A percentile compares a stretch with the other conserved stretches of the same genome.
phyloP scores from a whole-genome alignment of 768 basidiomycete genomes.

The Dioszegia aurantiaca region DNA sequence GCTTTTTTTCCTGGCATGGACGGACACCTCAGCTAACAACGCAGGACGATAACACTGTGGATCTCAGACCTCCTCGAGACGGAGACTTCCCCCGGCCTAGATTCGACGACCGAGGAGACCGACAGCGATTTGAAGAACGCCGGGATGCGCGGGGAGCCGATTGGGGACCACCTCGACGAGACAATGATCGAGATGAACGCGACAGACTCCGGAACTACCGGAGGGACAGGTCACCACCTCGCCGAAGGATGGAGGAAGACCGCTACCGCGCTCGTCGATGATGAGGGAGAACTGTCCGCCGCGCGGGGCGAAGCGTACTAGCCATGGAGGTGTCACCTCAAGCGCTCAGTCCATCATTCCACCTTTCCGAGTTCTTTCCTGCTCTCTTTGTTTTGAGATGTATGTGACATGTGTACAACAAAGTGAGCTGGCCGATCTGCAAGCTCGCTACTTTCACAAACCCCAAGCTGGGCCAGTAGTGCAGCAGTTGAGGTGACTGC shows the following conservation, averaged over 20 bases:
- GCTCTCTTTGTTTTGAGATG: too few species aligned
- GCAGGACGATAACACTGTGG: constrained; percentile 12
- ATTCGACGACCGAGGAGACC: constrained; percentile 33
- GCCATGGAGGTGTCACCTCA: too few species aligned
- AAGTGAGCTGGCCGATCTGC: too few species aligned
- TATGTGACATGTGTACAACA: too few species aligned
- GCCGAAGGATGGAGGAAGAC: constrained; percentile 14
- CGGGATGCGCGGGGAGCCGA: constrained; percentile 28
- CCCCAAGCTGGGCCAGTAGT: too few species aligned
- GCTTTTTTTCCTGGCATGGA: background rate
- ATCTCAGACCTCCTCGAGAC: constrained; percentile 16
- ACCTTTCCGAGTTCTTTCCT: too few species aligned
- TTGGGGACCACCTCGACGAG: constrained; percentile 22
- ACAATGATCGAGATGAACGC: constrained; percentile 26
- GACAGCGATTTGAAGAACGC: constrained; percentile 26
- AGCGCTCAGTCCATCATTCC: too few species aligned
- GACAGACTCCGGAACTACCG: constrained; percentile 19
- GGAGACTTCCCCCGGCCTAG: constrained; percentile 17
- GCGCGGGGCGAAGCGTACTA: too few species aligned
- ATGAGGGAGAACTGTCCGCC: constrained; percentile 5
- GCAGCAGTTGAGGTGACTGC: too few species aligned
- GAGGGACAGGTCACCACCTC: constrained; percentile 3
- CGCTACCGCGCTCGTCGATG: constrained; percentile 1
- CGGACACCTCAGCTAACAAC: background rate
- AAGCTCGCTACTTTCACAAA: too few species aligned